Conservation (phyloP, 2,329 filamentous ascomycete genomes). For the Exophiala lecanii-corni region DNA sequence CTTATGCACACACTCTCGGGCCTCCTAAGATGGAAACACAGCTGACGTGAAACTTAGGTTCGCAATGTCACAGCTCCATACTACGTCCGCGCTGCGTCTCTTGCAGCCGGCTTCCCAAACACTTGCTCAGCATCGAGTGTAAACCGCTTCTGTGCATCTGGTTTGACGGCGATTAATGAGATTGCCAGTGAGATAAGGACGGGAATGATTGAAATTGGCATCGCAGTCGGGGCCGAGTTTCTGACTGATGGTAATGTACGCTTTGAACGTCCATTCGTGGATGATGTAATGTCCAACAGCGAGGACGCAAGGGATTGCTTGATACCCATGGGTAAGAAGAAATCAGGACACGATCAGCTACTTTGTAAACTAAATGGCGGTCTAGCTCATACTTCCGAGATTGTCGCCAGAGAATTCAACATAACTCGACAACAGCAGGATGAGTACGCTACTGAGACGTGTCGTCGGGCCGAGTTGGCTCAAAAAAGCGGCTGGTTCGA, state of each 20-base stretch:
- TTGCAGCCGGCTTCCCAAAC: slow-evolving; percentile 89
- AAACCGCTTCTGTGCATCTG: slow-evolving; percentile 95
- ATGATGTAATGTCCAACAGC: slow-evolving; percentile 66
- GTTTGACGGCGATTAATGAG: slow-evolving; percentile 87
- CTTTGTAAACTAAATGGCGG: too few species aligned
- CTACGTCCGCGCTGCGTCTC: slow-evolving; percentile 77
- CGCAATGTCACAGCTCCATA: slow-evolving; percentile 79
- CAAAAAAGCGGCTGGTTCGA: slow-evolving; percentile 87
- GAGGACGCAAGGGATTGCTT: slow-evolving; percentile 75
- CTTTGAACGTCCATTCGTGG: slow-evolving; percentile 61
- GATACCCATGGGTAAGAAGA: too few species aligned
- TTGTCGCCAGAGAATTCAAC: slow-evolving; percentile 83
- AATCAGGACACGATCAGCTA: too few species aligned
- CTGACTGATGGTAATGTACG: slow-evolving; percentile 62
- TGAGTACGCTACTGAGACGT: slow-evolving; percentile 78
- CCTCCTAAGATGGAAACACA: too few species aligned
- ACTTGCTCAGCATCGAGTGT: slow-evolving; percentile 73
- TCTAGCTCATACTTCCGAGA: slow-evolving; percentile 98
- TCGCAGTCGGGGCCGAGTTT: slow-evolving; percentile 80
- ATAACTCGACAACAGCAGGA: slow-evolving; percentile 77
- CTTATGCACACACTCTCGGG: too few species aligned
- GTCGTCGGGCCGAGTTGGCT: slow-evolving; percentile 75
- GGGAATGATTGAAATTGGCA: slow-evolving; percentile 77
- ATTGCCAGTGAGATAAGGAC: slow-evolving; percentile 79
- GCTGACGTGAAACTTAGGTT: too few species aligned